Evolutionary conservation across 768 basidiomycete genomes (phyloP), one percentile per base, ranked within the genome.

Genomic region (Pluteus cervinus): DNA sequence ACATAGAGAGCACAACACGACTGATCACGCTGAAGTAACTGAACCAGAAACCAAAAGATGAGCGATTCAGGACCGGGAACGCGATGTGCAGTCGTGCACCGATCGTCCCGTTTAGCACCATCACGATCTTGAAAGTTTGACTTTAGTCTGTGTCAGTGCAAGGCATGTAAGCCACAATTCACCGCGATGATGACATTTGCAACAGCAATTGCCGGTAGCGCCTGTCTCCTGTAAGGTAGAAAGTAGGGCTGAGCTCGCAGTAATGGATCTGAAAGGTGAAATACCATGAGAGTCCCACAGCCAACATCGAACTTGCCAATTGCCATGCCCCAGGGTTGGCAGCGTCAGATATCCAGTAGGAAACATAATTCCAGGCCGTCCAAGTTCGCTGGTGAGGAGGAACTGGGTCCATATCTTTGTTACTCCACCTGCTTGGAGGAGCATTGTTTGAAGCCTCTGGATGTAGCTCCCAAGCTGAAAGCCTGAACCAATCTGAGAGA

Each of bases 31-130:
- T 79, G 56, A 90, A 90, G 60, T 88, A 91, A 52, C 86, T 85
- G 49, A 91, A 74, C 78, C 84, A 91, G 62, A 89, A 91, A 2
- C 90, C 89, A 48, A 91, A 86, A 0, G 84, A 88, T 2, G 88
- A 87, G 11, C 89, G 70, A 47, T 82, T 86, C n/a, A 89, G 65
- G 34, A 91, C 63, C 0, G 73, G 71, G 53, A 89, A 89, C 0
- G 83, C 75, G 17, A 90, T 63, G 47, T 86, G 86, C 30, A 87
- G 69, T 14, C 82, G 74, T 17, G 87, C 82, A 17, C 88, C 86
- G 18, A 77, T 70, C 4, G 81, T 79, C 33, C 88, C 88, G 50
- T 88, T 91, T 33, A 85, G 62, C 2, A 87, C 75, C 66, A 90
- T 77, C 14, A 79, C 75, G 15, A 50, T 41, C 58, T 62, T 24